Evolutionary conservation across 768 basidiomycete species (phyloP), one percentile per base, ranked within the genome.

Genomic region (Leccinum truebloodii): DNA sequence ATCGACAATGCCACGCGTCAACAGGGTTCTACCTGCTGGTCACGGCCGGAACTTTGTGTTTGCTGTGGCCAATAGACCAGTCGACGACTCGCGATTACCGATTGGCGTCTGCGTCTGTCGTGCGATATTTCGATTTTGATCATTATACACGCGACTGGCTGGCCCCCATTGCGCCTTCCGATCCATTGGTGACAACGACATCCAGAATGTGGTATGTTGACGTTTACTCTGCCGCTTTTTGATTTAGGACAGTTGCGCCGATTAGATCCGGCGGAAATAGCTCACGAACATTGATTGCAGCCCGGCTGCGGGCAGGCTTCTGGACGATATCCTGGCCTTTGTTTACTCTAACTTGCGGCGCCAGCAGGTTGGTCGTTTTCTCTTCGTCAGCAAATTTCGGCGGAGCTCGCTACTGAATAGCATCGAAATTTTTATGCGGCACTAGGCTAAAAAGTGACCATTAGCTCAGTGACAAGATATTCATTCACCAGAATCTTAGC

Each of bases 261-360:
- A 64, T 61, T 59, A 54, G 63, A 65, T 67, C 44, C 50, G 26
- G 59, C 69, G 70, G 70, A 70, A 63, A 70, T 70, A 70, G 64
- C 59, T 58, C 55, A 34, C 44, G 32, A 57, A 13, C 54, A 26
- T 35, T 63, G 59, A 62, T 54, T 59, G 32, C 59, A 49, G 58
- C 58, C 49, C 53, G 55, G 37, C 60, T 54, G 58, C 30, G 41
- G 46, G 39, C 55, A 41, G 54, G 51, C 52, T 51, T 20, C 44
- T 20, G 44, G 20, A 20, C 20, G 44, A 58, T 39, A 62, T 48
- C 44, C 22, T 57, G n/a, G 7, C 52, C 26, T 39, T 37, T 35
- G 48, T 64, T 61, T 65, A 55, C 56, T 56, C 49, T 10, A 50
- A 55, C 37, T 50, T 30, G 37, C 57, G 41, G 37, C 35, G 49